These are phyloP conservation scores for Berberis vulgaris DNA, from an alignment of 164 flowering plant genomes.

Conservation along the genomic window DNA sequence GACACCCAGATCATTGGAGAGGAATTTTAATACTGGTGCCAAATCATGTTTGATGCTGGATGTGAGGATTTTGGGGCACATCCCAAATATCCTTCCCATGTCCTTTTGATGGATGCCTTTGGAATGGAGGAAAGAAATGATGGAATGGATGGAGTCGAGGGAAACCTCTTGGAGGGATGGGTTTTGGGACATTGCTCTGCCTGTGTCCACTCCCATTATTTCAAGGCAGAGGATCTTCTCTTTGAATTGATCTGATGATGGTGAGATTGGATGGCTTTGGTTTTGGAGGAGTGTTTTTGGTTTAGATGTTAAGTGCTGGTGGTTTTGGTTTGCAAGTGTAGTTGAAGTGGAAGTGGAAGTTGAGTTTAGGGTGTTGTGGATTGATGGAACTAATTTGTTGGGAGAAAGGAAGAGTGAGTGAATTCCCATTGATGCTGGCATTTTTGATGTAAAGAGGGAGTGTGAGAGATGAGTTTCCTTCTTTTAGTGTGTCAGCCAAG, in stretches of 20 bases:
- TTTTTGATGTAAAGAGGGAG: no score
- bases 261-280: slow-evolving; percentile 23
- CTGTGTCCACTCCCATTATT: slow-evolving; percentile 82
- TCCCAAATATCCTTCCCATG: slow-evolving; percentile 68
- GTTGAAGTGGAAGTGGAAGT: no score
- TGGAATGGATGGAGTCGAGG: slow-evolving; percentile 54
- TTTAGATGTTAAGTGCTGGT: slow-evolving; percentile 26
- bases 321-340: slow-evolving; percentile 10
- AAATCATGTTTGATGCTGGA: slow-evolving; percentile 53
- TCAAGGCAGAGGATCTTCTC: slow-evolving; percentile 93
- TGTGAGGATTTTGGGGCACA: slow-evolving; percentile 83
- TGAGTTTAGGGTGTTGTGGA: not conserved
- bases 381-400: no score
- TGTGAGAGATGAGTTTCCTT: no score
- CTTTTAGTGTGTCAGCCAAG: no score
- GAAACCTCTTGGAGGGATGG: slow-evolving; percentile 66
- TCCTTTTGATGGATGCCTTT: slow-evolving; percentile 82
- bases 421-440: no score
- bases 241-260: slow-evolving; percentile 48
- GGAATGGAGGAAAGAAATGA: slow-evolving; percentile 65
- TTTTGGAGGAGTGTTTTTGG: slow-evolving; percentile 41
- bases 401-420: no score
- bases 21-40: slow-evolving; percentile 64
- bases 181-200: slow-evolving; percentile 72
- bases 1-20: slow-evolving; percentile 50